phyloP scores from a whole-genome alignment of 2,329 filamentous ascomycete species.

The Cytospora schulzeri region DNA sequence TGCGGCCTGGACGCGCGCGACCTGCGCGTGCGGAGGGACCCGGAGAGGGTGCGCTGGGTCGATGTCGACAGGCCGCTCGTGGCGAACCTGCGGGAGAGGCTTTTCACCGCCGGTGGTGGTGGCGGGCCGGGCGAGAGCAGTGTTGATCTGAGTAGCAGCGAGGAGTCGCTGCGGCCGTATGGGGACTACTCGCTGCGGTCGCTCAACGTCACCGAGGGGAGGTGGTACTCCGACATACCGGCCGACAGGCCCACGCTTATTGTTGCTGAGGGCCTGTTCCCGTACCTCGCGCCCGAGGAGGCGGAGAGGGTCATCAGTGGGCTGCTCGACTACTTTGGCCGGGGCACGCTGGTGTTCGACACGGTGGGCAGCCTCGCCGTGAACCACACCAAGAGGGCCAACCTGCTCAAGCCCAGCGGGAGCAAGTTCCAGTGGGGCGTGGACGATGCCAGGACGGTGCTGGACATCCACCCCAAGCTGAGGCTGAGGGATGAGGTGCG shows the following conservation, averaged over 20 bases:
- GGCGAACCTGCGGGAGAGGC: conserved; percentile 16
- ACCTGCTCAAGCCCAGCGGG: conserved; percentile 15
- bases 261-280: conserved; percentile 18
- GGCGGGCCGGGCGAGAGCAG: not conserved
- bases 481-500: conserved; percentile 11
- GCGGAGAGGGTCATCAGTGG: conserved; percentile 7
- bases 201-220: conserved; percentile 13
- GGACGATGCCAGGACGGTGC: conserved; percentile 14
- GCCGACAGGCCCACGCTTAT: conserved; percentile 23
- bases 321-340: conserved; percentile 19
- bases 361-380: conserved; percentile 12
- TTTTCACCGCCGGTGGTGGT: conserved; percentile 1
- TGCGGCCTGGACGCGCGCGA: conserved; percentile 25
- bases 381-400: not conserved
- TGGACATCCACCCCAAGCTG: conserved; percentile 12
- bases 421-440: conserved; percentile 13
- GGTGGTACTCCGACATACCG: conserved; percentile 16
- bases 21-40: conserved; percentile 1
- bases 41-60: conserved; percentile 23
- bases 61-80: conserved; percentile 24
- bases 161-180: not conserved
- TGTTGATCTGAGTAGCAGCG: not conserved
- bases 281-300: conserved; percentile 8
- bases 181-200: conserved; percentile 17
- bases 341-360: conserved; percentile 20